Evolutionary conservation across 2,329 filamentous ascomycete genomes (phyloP), one percentile per base, ranked within the genome.

Genomic region (Ascochyta pisi): DNA sequence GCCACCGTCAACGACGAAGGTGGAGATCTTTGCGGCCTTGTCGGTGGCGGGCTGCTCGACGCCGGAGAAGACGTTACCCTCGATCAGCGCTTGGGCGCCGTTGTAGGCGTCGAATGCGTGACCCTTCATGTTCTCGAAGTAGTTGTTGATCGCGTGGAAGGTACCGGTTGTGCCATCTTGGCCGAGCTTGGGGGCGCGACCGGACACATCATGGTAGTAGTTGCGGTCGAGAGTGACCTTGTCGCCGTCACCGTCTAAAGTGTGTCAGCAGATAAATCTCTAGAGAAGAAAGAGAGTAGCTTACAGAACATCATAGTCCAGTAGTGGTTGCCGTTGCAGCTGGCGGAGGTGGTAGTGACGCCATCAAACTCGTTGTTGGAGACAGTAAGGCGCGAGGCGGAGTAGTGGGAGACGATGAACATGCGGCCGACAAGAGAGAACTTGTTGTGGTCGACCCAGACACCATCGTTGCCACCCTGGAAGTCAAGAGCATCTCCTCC

Each of bases 281-380:
- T 22, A 5, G 2, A 33, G 2, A 13, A 1, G 10, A 31, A 5
- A n/a, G 9, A 22, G 6, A 13, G 15, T 19, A 3, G 12, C 39
- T 41, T 27, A 35, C 70, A 67, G 58, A 81, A 73, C 49, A 79
- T 74, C 48, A 79, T 69, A 4, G 69, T 72, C 80, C 79, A 82
- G 71, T 82, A 82, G 62, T 81, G 79, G 40, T 82, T 71, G 23
- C 68, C 70, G 52, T 82, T 77, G 60, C 80, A 82, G 24, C 71
- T 72, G 9, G 78, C 73, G 0, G 78, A 81, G 63, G 75, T 79
- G 23, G 62, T 68, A 0, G 79, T 80, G 1, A 60, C 56, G 6
- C 80, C 80, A 49, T 82, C 73, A 55, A 82, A 76, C 34, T 78
- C 77, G 62, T 71, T 78, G 73, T 82, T 82, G 9, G 78, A 79